Conservation (phyloP, 306 rosid species). For the Hippophae rhamnoides region DNA sequence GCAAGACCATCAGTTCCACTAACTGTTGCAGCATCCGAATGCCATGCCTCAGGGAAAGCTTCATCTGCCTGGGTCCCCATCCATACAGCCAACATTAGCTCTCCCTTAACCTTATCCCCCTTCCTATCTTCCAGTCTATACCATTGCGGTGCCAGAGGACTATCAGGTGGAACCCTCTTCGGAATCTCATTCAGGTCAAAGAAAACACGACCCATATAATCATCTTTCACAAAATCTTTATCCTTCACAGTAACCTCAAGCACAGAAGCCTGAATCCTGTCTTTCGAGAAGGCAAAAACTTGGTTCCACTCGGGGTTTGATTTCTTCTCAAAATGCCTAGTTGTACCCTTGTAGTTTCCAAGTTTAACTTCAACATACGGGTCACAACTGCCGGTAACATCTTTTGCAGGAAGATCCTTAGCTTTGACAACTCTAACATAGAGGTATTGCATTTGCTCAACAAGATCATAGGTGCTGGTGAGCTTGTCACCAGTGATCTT, state of each 20-base stretch:
- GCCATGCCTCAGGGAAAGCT: constrained; percentile 98
- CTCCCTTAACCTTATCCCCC: constrained; percentile 66
- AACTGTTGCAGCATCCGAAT: constrained; percentile 83
- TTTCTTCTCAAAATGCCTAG: constrained; percentile 63
- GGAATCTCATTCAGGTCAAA: constrained; percentile 86
- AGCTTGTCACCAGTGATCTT: constrained; percentile 82
- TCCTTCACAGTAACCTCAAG: constrained; percentile 88
- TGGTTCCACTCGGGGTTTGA: constrained; percentile 68
- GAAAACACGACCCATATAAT: constrained; percentile 63
- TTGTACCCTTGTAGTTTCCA: constrained; percentile 69
- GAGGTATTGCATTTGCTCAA: constrained; percentile 74
- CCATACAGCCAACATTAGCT: constrained; percentile 98
- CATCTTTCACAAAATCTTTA: constrained; percentile 84
- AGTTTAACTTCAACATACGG: constrained; percentile 73
- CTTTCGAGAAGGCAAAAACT: constrained; percentile 77
- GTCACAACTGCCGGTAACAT: constrained; percentile 43
- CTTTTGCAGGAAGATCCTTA: constrained; percentile 57
- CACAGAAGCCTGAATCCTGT: constrained; percentile 53
- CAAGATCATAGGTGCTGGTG: constrained; percentile 82
- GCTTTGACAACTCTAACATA: constrained; percentile 75
- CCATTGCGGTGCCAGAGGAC: constrained; percentile 95
- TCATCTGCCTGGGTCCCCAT: constrained; percentile 99
- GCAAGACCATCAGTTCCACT: constrained; percentile 85
- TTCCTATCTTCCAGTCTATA: constrained; percentile 72
- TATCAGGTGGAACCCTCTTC: constrained; percentile 86